Conservation (phyloP, 2,329 filamentous ascomycete species). For the Epichloe gansuensis region DNA sequence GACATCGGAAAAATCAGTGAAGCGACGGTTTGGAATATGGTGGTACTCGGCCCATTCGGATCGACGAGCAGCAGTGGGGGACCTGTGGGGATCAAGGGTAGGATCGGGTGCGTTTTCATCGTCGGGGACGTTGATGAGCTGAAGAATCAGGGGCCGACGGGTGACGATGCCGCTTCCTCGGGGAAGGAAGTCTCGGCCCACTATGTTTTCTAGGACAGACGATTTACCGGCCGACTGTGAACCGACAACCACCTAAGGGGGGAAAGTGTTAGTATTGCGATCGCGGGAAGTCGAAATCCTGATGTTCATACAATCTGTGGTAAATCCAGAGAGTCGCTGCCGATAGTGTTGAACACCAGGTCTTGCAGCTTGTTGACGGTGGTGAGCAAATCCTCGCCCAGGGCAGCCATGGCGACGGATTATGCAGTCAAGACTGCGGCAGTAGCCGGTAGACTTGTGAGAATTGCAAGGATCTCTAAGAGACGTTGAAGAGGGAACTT, state of each 20-base stretch:
- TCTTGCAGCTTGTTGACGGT: constrained; percentile 98
- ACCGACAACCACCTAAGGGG: constrained; percentile 76
- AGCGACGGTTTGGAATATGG: constrained; percentile 78
- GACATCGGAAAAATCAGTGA: constrained; percentile 85
- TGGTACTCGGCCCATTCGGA: constrained; percentile 90
- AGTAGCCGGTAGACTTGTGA: not conserved
- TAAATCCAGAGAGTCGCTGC: constrained; percentile 92
- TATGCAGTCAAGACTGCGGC: constrained; percentile 2
- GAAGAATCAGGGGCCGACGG: constrained; percentile 82
- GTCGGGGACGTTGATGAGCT: constrained; percentile 91
- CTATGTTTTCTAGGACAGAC: constrained; percentile 96
- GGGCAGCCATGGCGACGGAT: constrained; percentile 60
- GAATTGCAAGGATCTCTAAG: not conserved
- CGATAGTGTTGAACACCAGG: constrained; percentile 98
- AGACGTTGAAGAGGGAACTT: not conserved
- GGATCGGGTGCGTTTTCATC: constrained; percentile 56
- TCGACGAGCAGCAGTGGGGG: constrained; percentile 54
- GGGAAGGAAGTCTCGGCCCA: constrained; percentile 91
- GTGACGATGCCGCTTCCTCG: constrained; percentile 96
- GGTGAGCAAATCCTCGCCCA: constrained; percentile 87
- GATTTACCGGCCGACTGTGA: constrained; percentile 98
- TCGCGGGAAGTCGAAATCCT: constrained; percentile 3
- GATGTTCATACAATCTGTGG: constrained; percentile 75
- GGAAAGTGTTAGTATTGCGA: constrained; percentile 9
- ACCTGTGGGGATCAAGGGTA: constrained; percentile 58